Evolutionary conservation across 2,329 filamentous ascomycete species (phyloP).

Genomic region (Herpotrichia juniperi): DNA sequence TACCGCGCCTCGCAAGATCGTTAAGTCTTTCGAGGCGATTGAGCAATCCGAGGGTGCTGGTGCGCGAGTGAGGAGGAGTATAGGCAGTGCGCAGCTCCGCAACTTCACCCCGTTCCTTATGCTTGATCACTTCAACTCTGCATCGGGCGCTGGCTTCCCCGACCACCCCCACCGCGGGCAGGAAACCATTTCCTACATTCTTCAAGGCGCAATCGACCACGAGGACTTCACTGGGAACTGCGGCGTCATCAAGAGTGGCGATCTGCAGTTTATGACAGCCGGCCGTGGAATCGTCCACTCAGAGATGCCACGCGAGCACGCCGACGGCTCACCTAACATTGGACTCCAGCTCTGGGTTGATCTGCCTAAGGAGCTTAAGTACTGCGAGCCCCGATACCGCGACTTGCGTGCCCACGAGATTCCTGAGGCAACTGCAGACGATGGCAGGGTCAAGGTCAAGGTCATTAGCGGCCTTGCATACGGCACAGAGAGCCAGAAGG

Average conservation of each 20-base stretch:
- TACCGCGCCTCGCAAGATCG: conserved; percentile 70
- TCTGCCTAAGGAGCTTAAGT: conserved; percentile 79
- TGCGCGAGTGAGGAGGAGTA: conserved; percentile 82
- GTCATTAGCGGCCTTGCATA: conserved; percentile 87
- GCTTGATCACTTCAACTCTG: conserved; percentile 87
- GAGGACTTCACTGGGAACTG: conserved; percentile 89
- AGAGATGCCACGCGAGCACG: conserved; percentile 86
- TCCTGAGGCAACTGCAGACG: conserved; percentile 72
- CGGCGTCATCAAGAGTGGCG: conserved; percentile 82
- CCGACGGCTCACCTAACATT: conserved; percentile 77
- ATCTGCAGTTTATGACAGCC: conserved; percentile 97
- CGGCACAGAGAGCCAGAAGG: conserved; percentile 84
- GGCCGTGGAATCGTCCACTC: conserved; percentile 91
- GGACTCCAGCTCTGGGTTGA: conserved; percentile 97
- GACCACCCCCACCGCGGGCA: conserved; percentile 86
- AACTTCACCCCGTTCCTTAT: conserved; percentile 94
- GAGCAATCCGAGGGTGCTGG: conserved; percentile 90
- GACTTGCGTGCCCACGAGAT: conserved; percentile 83
- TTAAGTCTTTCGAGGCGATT: conserved; percentile 80
- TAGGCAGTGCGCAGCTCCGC: conserved; percentile 81
- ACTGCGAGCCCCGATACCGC: conserved; percentile 89
- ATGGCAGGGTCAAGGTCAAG: conserved; percentile 78
- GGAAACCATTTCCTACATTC: conserved; percentile 88
- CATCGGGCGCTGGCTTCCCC: conserved; percentile 83
- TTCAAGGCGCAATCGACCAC: conserved; percentile 86